phyloP scores from a whole-genome alignment of 192 early-diverging fungal species.

The Coemansia guatemalensis region DNA sequence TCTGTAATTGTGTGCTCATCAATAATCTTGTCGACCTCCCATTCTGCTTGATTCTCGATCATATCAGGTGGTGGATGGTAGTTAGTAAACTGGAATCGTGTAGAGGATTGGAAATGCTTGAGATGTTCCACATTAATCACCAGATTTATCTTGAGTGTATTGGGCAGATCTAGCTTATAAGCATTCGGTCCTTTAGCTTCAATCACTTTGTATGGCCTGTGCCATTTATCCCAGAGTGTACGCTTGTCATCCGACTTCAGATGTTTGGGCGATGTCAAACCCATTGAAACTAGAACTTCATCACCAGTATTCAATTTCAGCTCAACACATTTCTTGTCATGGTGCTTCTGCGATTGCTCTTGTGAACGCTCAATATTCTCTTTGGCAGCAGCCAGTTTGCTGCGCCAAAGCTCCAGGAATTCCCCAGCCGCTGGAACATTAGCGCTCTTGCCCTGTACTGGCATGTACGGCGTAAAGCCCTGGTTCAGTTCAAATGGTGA shows the following conservation, averaged over 20 bases:
- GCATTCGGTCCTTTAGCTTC: no score
- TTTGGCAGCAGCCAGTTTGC: background rate
- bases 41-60: background rate
- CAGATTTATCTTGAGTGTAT: background rate
- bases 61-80: background rate
- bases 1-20: background rate
- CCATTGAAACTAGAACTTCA: background rate
- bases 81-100: background rate
- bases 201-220: no score
- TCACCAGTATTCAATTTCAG: slow-evolving; percentile 1
- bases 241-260: background rate
- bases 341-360: background rate
- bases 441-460: slow-evolving; percentile 3
- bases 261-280: background rate
- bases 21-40: background rate
- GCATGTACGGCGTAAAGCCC: slow-evolving; percentile 3
- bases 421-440: background rate
- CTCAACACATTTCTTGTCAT: background rate
- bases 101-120: background rate
- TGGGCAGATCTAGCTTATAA: background rate
- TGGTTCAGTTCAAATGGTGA: no score
- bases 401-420: background rate
- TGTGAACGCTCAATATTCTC: background rate
- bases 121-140: slow-evolving; percentile 4
- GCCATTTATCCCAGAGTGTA: no score